Evolutionary conservation across 2,329 filamentous ascomycete genomes (phyloP).

Genomic region (Talaromyces sp.): DNA sequence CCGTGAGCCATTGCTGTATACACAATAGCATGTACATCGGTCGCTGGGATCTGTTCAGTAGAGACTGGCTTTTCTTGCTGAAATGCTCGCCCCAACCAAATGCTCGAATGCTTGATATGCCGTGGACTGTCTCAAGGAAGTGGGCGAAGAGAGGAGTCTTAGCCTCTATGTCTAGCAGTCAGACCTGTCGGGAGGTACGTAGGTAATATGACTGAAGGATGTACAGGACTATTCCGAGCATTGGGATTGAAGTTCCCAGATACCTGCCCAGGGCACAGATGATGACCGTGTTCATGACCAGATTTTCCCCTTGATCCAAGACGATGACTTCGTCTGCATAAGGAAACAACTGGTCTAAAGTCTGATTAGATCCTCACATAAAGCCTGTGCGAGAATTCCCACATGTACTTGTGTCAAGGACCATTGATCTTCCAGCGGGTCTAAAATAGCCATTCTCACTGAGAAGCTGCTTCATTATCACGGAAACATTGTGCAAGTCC

Average conservation of each 20-base stretch:
- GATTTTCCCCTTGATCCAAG: not conserved
- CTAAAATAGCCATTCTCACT: slow-evolving; percentile 11
- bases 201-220: slow-evolving; percentile 57
- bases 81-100: slow-evolving; percentile 50
- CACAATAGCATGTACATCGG: slow-evolving; percentile 57
- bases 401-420: slow-evolving; percentile 13
- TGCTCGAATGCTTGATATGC: slow-evolving; percentile 54
- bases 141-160: slow-evolving; percentile 58
- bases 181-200: slow-evolving; percentile 57
- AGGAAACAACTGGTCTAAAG: slow-evolving; percentile 1
- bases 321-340: slow-evolving; percentile 5
- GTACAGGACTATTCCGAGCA: slow-evolving; percentile 44
- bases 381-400: slow-evolving; percentile 36
- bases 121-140: slow-evolving; percentile 55
- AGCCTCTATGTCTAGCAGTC: slow-evolving; percentile 59
- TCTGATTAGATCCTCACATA: slow-evolving; percentile 18
- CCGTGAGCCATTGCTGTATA: slow-evolving; percentile 55
- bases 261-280: slow-evolving; percentile 48
- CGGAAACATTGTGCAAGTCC: slow-evolving; percentile 7
- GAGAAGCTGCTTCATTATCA: slow-evolving; percentile 8
- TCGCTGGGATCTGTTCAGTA: slow-evolving; percentile 53
- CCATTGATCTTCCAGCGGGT: slow-evolving; percentile 1
- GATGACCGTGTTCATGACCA: slow-evolving; percentile 47
- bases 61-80: slow-evolving; percentile 43
- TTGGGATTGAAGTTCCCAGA: slow-evolving; percentile 49